Evolutionary conservation across 306 rosid genomes (phyloP), one percentile per base, ranked within the genome.

Genomic region (Quercus parvula): DNA sequence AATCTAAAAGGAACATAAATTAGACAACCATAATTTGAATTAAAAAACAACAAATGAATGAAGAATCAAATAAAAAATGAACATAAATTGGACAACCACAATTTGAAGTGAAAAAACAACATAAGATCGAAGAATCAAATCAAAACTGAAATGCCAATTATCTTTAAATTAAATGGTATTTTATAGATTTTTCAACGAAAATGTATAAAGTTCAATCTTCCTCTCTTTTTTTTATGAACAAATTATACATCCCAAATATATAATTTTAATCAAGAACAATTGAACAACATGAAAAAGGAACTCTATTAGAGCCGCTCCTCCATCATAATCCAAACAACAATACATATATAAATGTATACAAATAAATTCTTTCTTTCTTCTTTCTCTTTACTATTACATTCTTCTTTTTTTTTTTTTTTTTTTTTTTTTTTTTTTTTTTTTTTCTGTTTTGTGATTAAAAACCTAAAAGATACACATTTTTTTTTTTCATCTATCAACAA

Each of bases 41-140:
- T 74, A 12, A 69, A 66, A 28, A 58, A 57, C 70, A 81, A 41
- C 68, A 75, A 63, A 33, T 6, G 30, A 55, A 6, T 38, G 9
- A 38, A 38, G 46, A 38, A 7, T 7, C 46, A 38, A 38, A 38
- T 38, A 7, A 38, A 38, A 38, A 38, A 38, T 38, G 46, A 38
- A 38, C 46, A 7, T 7, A 38, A 38, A 38, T 38, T 38, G 46
- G 2, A 38, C 3, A 38, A 41, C 46, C 46, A 41, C 11, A 41
- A 41, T 41, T 12, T 24, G 62, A 19, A 20, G 27, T n/a, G 62
- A 20, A 56, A 56, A 22, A n/a, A 2, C 17, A 57, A 5, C 24
- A 57, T 41, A 57, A n/a, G 63, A 20, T 44, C 4, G 3, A 79
- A 70, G 83, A 84, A 84, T 82, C 83, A 84, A 14, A 84, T 85